Base-by-base conservation (phyloP, 768 basidiomycete genomes). In the Holtermanniella nyarrowii region DNA sequence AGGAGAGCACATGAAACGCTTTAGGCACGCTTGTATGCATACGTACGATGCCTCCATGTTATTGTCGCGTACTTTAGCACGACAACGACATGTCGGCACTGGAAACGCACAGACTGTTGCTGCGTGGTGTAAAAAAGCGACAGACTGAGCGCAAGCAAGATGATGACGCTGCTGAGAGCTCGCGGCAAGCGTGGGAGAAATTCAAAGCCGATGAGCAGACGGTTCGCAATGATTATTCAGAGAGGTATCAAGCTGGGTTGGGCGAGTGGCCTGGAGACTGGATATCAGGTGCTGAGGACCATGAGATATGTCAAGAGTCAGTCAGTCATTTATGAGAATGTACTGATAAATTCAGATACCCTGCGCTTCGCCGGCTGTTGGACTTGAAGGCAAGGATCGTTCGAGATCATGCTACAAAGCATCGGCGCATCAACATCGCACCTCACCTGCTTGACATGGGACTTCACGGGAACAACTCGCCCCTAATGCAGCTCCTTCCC, bases 191-290 rank as follows among this genome's bases (percentile, higher is more conserved):
- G 10, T 37, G 31, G 31, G 10, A 7, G 1, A 90, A 91, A 64
- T 91, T 93, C 59, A 78, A 90, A 14, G 83, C 86, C 1, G 88
- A 89, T 55, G 93, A 99, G 66, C 93, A 99, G 70, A 96, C 90
- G 0, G 86, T 99, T 42, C 79, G 95, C 44, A 97, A 95, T 61
- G 91, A 99, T 74, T 89, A 91, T 65, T 87, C 85, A 0, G 84
- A 85, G 70, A 76, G 84, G 57, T 96, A 93, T 16, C 31, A 7
- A 70, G 88, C 91, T 26, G 83, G 87, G 61, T 79, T 85, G 1
- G 91, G 90, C 10, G 85, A 87, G 57, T 89, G 90, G 83, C 88
- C 90, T 1, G 89, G 93, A 73, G 83, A 95, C 63, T 88, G 83
- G 80, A 85, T 99, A 7, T 74, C 88, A 5, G 91, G 90, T 20